Evolutionary conservation across 495 filamentous ascomycete species (phyloP).

Genomic region (Neurospora sp.): DNA sequence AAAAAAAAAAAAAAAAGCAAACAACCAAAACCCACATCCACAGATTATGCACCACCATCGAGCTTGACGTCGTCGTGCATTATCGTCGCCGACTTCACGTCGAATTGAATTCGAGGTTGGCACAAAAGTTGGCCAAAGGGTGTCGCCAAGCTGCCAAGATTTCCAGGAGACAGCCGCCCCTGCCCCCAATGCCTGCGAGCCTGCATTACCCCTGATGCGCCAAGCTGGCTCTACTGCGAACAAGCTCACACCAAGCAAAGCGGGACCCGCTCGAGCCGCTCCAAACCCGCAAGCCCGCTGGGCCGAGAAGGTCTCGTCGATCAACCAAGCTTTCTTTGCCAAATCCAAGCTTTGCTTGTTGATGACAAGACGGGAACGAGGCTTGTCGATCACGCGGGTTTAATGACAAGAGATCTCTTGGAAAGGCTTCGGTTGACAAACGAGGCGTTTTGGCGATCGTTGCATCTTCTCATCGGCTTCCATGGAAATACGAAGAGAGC

Average conservation of each 20-base stretch:
- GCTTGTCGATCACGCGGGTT: neutral
- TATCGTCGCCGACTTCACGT: neutral
- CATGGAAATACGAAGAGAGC: neutral
- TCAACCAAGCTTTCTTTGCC: neutral
- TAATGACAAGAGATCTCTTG: neutral
- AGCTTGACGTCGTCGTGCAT: neutral
- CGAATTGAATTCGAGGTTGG: neutral
- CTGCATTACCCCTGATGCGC: neutral
- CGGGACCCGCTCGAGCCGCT: neutral
- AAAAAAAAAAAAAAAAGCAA: neutral
- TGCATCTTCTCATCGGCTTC: neutral
- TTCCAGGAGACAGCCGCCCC: neutral
- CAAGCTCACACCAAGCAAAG: neutral
- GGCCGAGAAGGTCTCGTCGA: neutral
- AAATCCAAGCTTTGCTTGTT: neutral
- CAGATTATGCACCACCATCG: neutral
- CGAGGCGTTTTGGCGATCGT: neutral
- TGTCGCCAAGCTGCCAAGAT: neutral
- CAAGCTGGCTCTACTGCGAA: neutral
- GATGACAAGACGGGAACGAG: neutral
- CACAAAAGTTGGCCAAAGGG: neutral
- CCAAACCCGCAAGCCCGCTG: neutral
- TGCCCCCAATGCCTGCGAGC: neutral
- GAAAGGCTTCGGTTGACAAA: neutral
- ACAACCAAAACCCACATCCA: neutral